Evolutionary conservation across 148 eudicot species (phyloP).

Genomic region (Camellia japonica): DNA sequence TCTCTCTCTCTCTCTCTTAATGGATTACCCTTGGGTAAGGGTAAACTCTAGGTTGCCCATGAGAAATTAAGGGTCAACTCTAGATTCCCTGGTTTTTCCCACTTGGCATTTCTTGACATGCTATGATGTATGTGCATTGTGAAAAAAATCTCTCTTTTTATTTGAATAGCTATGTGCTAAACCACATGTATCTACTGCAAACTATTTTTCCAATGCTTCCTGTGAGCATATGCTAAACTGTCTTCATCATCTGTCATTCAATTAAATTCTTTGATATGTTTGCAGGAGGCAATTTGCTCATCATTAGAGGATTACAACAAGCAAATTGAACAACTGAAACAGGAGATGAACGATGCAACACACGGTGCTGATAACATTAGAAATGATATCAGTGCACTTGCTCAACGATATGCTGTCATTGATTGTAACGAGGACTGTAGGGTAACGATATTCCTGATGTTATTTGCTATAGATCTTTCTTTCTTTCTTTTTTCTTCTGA

Average conservation of each 20-base stretch:
- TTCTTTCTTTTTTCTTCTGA: no score
- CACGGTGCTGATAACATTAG: constrained; percentile 96
- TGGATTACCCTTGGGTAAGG: no score
- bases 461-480: neutral
- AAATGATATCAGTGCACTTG: constrained; percentile 94
- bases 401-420: constrained; percentile 90
- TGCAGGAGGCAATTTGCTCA: constrained; percentile 96
- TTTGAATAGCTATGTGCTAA: neutral
- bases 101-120: neutral
- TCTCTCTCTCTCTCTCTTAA: no score
- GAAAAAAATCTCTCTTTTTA: neutral
- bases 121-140: neutral
- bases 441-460: constrained; percentile 45
- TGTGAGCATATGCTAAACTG: neutral
- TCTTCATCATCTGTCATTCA: neutral
- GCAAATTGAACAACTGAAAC: constrained; percentile 87
- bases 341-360: constrained; percentile 99
- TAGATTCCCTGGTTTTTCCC: neutral
- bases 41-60: no score
- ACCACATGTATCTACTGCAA: neutral
- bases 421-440: constrained; percentile 97
- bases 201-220: neutral
- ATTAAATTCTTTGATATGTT: constrained; percentile 14
- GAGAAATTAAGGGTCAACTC: no score
- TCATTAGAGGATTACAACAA: constrained; percentile 95